These are phyloP conservation scores for Boletus sensibilis DNA, from an alignment of 768 basidiomycete species.

Conservation along the genomic window DNA sequence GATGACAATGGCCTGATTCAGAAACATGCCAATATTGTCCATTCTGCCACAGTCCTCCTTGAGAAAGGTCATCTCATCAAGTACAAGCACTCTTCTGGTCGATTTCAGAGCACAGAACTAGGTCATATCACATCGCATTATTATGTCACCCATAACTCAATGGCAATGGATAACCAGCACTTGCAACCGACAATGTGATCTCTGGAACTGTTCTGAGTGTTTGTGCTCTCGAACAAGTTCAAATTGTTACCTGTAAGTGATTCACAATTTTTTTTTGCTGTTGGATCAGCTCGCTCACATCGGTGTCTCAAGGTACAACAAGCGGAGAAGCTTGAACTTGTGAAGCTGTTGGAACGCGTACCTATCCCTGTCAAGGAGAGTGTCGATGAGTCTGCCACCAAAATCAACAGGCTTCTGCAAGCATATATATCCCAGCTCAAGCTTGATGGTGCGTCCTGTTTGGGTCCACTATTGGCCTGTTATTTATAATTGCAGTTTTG, in stretches of 20 bases:
- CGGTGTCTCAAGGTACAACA: constrained; percentile 55
- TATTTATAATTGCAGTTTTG: background rate
- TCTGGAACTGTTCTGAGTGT: constrained; percentile 92
- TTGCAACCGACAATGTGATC: constrained; percentile 81
- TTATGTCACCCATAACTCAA: constrained; percentile 92
- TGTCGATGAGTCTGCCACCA: constrained; percentile 94
- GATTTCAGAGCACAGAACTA: constrained; percentile 93
- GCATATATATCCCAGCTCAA: constrained; percentile 93
- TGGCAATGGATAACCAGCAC: constrained; percentile 96
- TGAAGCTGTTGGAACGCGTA: constrained; percentile 87
- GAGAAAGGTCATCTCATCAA: constrained; percentile 95
- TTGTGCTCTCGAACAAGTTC: constrained; percentile 94
- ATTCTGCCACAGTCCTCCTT: constrained; percentile 88
- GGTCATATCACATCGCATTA: constrained; percentile 94
- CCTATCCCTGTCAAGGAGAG: constrained; percentile 97
- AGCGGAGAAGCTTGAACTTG: constrained; percentile 83
- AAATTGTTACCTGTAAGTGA: constrained; percentile 73
- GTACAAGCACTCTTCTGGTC: constrained; percentile 84
- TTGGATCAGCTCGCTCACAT: background rate
- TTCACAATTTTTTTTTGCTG: background rate
- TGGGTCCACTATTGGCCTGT: background rate
- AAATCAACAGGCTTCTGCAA: constrained; percentile 95
- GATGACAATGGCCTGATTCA: constrained; percentile 82
- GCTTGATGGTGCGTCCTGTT: constrained; percentile 60
- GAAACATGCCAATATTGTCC: constrained; percentile 91